phyloP scores from a whole-genome alignment of 129 eudicot genomes.

The Pulicaria dysenterica region DNA sequence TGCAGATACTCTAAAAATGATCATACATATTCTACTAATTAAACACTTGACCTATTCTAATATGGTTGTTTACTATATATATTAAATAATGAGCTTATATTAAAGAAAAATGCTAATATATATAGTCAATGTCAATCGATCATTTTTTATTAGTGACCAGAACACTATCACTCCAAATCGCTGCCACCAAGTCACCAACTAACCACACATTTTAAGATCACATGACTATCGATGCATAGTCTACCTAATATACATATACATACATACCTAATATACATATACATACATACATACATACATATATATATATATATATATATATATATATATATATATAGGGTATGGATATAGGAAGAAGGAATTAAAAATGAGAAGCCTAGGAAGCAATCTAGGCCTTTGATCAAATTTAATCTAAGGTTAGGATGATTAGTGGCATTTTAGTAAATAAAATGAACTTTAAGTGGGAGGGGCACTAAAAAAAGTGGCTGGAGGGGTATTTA shows the following conservation, averaged over 20 bases:
- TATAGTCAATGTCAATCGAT: background rate
- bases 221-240: slow-evolving; percentile 19
- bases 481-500: too few species aligned
- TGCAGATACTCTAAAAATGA: background rate
- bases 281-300: too few species aligned
- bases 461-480: too few species aligned
- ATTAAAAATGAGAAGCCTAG: too few species aligned
- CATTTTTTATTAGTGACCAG: slow-evolving; percentile 28
- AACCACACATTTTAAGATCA: slow-evolving; percentile 15
- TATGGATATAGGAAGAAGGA: too few species aligned
- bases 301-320: background rate
- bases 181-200: slow-evolving; percentile 42
- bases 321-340: slow-evolving; percentile 5
- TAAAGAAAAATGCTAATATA: background rate
- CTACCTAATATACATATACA: background rate
- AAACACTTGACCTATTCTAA: slow-evolving; percentile 25
- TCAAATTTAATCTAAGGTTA: too few species aligned
- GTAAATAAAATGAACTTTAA: too few species aligned
- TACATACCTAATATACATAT: too few species aligned
- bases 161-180: slow-evolving; percentile 29
- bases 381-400: too few species aligned
- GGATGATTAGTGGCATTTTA: too few species aligned
- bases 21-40: background rate
- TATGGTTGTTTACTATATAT: background rate
- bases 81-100: background rate